These are phyloP conservation scores for Juglanconis juglandina DNA, from an alignment of 2,329 filamentous ascomycete genomes.

Conservation along the genomic window DNA sequence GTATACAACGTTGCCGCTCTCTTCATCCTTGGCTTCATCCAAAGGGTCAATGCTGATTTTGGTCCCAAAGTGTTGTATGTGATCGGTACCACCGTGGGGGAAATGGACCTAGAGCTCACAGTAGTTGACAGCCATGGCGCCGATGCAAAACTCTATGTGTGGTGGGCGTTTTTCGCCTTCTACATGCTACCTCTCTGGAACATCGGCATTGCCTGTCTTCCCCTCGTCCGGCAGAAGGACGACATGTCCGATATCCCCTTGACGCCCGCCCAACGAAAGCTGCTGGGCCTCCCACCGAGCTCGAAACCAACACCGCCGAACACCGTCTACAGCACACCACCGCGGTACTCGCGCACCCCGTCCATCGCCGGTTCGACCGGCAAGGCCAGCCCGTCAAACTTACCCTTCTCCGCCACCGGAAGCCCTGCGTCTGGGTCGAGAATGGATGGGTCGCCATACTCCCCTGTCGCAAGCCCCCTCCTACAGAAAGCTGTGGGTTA, in stretches of 20 bases:
- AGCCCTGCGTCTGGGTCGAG: constrained; percentile 27
- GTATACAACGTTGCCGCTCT: constrained; percentile 60
- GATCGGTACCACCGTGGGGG: background rate
- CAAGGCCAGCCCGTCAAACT: constrained; percentile 53
- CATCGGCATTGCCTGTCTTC: constrained; percentile 66
- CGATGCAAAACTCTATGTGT: constrained; percentile 33
- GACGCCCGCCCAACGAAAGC: constrained; percentile 79
- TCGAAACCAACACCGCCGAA: constrained; percentile 61
- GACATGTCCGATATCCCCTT: constrained; percentile 84
- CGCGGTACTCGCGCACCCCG: constrained; percentile 76
- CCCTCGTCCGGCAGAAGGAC: constrained; percentile 70
- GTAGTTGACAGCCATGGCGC: constrained; percentile 29
- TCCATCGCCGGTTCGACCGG: constrained; percentile 62
- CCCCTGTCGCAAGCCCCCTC: constrained; percentile 49
- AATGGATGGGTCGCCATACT: constrained; percentile 44
- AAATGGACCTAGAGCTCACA: constrained; percentile 1
- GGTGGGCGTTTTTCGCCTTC: constrained; percentile 44
- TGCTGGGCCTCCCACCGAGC: constrained; percentile 75
- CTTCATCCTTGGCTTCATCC: constrained; percentile 29
- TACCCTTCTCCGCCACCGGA: constrained; percentile 55
- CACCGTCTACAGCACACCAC: constrained; percentile 78
- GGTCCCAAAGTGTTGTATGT: constrained; percentile 38
- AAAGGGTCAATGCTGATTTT: constrained; percentile 35
- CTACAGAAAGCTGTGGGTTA: constrained; percentile 64
- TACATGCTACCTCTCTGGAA: constrained; percentile 65